Evolutionary conservation across 2,329 filamentous ascomycete species (phyloP), one percentile per base, ranked within the genome.

Genomic region (Periconia sp.): DNA sequence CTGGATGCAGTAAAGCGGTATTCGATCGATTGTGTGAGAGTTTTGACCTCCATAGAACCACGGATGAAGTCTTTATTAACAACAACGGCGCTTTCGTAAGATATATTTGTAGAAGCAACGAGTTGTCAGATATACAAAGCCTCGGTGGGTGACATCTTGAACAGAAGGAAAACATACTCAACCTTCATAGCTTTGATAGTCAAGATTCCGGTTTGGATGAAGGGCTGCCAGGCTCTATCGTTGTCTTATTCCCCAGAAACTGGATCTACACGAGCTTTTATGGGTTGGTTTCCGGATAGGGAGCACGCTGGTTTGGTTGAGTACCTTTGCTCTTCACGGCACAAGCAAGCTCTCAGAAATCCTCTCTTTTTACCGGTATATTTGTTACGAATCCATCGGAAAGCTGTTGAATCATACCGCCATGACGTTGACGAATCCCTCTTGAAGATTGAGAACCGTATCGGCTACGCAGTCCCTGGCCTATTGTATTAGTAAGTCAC

Each of bases 21-120:
- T 42, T 49, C 20, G 40, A 49, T 37, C 23, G 14, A 14, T 49
- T 58, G 7, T 41, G 44, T 10, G 43, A 55, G 17, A 30, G 27
- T 30, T 59, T 59, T 31, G 30, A 40, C 30, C 50, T 59, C 9
- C 49, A 57, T 17, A 41, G 43, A 15, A 55, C 46, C n/a, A 53
- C 57, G 3, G 47, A 40, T 23, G 54, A 57, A 43, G 54, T 46
- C 9, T 49, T 59, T n/a, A 19, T 47, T 19, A 56, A 53, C 41
- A 57, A 55, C 19, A 57, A 57, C 41, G 57, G 57, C 30, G 41
- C 52, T 9, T 59, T 59, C 42, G 40, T 47, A 20, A 43, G 52
- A 5, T 46, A 50, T 27, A 42, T 51, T 9, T 31, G 14, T 10
- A 43, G 17, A 11, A 45, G 37, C 11, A 37, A 15, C 17, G 7